Evolutionary conservation across 1,284 basidiomycete species (phyloP), one percentile per base, ranked within the genome.

Genomic region (Ustanciosporium gigantosporum): DNA sequence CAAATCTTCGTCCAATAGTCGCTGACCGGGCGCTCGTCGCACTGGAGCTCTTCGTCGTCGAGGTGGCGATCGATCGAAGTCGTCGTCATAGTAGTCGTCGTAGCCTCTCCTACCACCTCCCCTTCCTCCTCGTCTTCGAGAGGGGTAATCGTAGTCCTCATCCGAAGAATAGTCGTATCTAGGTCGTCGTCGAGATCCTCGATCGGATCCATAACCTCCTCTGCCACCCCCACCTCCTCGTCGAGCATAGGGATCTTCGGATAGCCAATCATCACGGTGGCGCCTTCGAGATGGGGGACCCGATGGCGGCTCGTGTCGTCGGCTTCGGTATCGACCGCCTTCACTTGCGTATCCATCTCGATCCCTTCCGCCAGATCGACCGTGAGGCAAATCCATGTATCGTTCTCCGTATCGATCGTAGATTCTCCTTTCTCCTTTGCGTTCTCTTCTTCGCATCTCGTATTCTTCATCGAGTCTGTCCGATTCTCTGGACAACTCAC

Each of bases 1-100:
- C 4, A 73, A 46, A 27, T 73, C 70, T 38, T 73, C 70, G 34
- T 73, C 68, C 5, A 70, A 64, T 1, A 73, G 47, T 9, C 66
- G 67, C 14, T 55, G 52, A 16, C 59, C 52, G 5, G 52, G 51
- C 19, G 55, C 51, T 15, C 53, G 49, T 13, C 38, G 42, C 45
- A 53, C 45, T 14, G 43, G 39, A 2, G 39, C 31, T 22, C 48
- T 40, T 11, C 40, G 46, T 36, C 40, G 35, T 9, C 46, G 31
- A 31, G 17, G 9, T 29, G 47, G n/a, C 24, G 14, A n/a, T 14
- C 24, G 35, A 27, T 47, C 42, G 20, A 42, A 31, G 20, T 41
- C 37, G 20, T 46, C 34, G 20, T 45, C 40, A 37, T 36, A n/a
- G 27, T 17, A 8, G 29, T 23, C 27, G 20, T 32, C 29, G 25